Evolutionary conservation across 805 yeast species (phyloP).

Genomic region (Kodamaea jinghongensis): DNA sequence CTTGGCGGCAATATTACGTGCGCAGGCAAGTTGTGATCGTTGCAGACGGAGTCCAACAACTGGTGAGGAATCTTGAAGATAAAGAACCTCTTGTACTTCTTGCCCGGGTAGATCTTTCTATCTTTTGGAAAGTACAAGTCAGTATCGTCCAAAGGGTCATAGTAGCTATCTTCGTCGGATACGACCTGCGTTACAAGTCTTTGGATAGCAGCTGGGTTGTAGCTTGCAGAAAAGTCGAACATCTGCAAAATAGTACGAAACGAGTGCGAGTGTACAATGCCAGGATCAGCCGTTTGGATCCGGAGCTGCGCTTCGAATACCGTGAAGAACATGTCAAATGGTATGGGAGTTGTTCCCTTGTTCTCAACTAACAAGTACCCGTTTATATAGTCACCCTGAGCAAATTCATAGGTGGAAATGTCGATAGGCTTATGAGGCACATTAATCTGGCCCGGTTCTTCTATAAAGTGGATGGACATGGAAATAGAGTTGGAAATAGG

Average conservation of each 20-base stretch:
- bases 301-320: constrained; percentile 51
- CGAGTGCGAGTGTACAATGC: neutral
- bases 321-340: constrained; percentile 62
- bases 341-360: constrained; percentile 37
- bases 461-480: constrained; percentile 32
- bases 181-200: constrained; percentile 18
- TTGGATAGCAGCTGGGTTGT: constrained; percentile 37
- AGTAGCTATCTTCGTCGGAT: neutral
- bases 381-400: constrained; percentile 63
- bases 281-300: constrained; percentile 6
- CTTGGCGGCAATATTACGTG: constrained; percentile 40
- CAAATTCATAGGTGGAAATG: constrained; percentile 45
- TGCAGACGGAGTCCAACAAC: constrained; percentile 39
- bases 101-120: constrained; percentile 15
- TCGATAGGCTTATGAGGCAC: constrained; percentile 15
- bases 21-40: constrained; percentile 13
- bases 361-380: constrained; percentile 53
- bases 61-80: constrained; percentile 39
- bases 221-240: constrained; percentile 53
- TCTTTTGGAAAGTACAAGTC: constrained; percentile 15
- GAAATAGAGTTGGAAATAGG: constrained; percentile 18
- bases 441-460: constrained; percentile 8
- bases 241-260: constrained; percentile 19
- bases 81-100: constrained; percentile 36
- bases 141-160: constrained; percentile 20